These are phyloP conservation scores for Termitomyces sp. DNA, from an alignment of 768 basidiomycete species.

Conservation along the genomic window DNA sequence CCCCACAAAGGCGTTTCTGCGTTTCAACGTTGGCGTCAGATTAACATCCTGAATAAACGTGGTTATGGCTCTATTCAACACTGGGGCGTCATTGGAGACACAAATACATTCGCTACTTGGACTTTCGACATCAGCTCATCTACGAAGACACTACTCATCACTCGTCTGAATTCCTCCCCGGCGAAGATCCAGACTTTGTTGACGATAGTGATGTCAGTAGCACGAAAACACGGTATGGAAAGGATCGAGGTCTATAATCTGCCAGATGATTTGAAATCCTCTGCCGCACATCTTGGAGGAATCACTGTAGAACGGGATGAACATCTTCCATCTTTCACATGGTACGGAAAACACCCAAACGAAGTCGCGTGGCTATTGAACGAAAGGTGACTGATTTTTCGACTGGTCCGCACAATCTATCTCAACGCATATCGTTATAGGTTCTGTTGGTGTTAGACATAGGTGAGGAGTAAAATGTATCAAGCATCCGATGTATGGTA, in stretches of 20 bases:
- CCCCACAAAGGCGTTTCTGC: conserved; percentile 43
- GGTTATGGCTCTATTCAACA: conserved; percentile 12
- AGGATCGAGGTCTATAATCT: conserved; percentile 46
- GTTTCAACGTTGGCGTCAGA: conserved; percentile 30
- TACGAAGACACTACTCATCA: conserved; percentile 34
- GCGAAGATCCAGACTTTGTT: conserved; percentile 30
- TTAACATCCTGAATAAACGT: conserved; percentile 15
- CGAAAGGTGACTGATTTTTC: conserved; percentile 31
- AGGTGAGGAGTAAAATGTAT: too few species aligned
- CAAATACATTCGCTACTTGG: conserved; percentile 35
- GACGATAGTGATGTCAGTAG: conserved; percentile 25
- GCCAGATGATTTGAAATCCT: conserved; percentile 22
- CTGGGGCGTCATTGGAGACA: conserved; percentile 24
- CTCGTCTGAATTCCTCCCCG: conserved; percentile 28
- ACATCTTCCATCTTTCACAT: conserved; percentile 39
- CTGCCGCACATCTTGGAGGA: conserved; percentile 24
- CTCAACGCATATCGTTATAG: too few species aligned
- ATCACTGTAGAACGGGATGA: conserved; percentile 25
- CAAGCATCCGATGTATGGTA: too few species aligned
- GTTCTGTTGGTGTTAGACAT: too few species aligned
- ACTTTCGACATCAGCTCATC: conserved; percentile 29
- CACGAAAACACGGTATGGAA: conserved; percentile 25
- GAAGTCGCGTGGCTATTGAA: conserved; percentile 41
- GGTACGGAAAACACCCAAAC: conserved; percentile 34
- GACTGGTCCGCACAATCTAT: too few species aligned